A percentile compares a stretch with the other conserved stretches of the same genome.
phyloP scores from a whole-genome alignment of 2,329 filamentous ascomycete species.

The Chaetoscypha palmicola region DNA sequence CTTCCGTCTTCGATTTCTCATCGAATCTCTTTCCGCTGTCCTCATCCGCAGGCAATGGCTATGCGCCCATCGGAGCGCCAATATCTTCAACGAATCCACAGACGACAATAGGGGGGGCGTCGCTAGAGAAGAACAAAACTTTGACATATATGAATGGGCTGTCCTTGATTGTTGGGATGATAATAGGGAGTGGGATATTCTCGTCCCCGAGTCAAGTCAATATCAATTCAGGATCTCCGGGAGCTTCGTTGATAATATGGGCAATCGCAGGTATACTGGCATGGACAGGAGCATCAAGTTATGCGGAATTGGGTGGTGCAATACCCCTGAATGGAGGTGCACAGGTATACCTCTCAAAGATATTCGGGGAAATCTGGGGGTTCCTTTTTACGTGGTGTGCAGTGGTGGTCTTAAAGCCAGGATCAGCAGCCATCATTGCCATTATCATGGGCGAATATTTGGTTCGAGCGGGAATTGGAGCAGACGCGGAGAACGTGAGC shows the following conservation, averaged over 20 bases:
- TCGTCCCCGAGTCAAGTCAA: conserved; percentile 92
- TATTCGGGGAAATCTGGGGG: conserved; percentile 85
- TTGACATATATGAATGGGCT: conserved; percentile 91
- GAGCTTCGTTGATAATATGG: conserved; percentile 88
- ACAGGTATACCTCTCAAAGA: conserved; percentile 91
- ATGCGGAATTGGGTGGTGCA: conserved; percentile 89
- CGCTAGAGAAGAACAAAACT: conserved; percentile 90
- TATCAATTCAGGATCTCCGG: conserved; percentile 81
- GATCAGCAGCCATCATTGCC: conserved; percentile 85
- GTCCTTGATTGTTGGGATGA: conserved; percentile 82
- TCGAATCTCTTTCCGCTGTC: conserved; percentile 87
- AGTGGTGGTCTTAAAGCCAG: conserved; percentile 88
- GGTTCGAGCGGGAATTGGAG: conserved; percentile 78
- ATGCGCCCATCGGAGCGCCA: conserved; percentile 78
- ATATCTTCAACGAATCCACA: conserved; percentile 49
- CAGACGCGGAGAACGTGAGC: conserved; percentile 74
- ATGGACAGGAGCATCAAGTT: conserved; percentile 93
- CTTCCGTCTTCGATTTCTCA: conserved; percentile 93
- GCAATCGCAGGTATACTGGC: conserved; percentile 82
- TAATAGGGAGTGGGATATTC: conserved; percentile 96
- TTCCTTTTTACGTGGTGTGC: conserved; percentile 97
- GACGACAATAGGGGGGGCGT: conserved; percentile 61
- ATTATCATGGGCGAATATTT: conserved; percentile 98
- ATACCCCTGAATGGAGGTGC: conserved; percentile 93
- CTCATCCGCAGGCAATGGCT: conserved; percentile 67